phyloP scores from a whole-genome alignment of 768 basidiomycete genomes.

The Tephrocybe sp. region DNA sequence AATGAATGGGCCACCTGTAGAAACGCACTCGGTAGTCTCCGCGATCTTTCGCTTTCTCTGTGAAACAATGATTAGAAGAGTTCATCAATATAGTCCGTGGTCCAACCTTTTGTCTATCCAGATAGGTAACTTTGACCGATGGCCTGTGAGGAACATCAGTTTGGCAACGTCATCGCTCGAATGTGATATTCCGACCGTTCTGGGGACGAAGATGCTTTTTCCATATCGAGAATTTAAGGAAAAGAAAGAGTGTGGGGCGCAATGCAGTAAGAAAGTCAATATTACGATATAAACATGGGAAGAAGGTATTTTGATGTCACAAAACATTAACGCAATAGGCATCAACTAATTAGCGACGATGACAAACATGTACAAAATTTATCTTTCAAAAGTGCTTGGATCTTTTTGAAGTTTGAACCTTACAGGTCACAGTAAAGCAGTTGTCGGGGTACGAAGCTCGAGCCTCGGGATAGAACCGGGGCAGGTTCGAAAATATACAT shows the following conservation, averaged over 20 bases:
- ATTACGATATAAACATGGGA: too few relatives aligned
- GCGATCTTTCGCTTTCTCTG: slow-evolving; percentile 25
- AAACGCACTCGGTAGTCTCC: slow-evolving; percentile 17
- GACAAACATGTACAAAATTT: too few relatives aligned
- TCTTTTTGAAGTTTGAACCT: too few relatives aligned
- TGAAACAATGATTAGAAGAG: slow-evolving; percentile 14
- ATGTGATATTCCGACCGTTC: slow-evolving; percentile 14
- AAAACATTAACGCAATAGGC: too few relatives aligned
- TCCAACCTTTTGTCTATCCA: slow-evolving; percentile 34
- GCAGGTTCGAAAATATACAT: slow-evolving; percentile 4
- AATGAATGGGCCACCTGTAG: slow-evolving; percentile 4
- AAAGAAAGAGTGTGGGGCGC: slow-evolving; percentile 18
- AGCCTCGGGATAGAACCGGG: too few relatives aligned
- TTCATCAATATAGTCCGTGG: slow-evolving; percentile 2
- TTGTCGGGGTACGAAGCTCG: too few relatives aligned
- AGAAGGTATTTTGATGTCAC: too few relatives aligned
- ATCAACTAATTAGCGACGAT: too few relatives aligned
- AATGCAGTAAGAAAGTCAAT: background rate
- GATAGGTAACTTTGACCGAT: slow-evolving; percentile 29
- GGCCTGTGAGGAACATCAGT: slow-evolving; percentile 12
- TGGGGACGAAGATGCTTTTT: slow-evolving; percentile 11
- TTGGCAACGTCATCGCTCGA: background rate
- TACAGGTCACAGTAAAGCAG: too few relatives aligned
- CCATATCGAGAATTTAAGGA: slow-evolving; percentile 12
- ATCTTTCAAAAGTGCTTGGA: too few relatives aligned